These are phyloP conservation scores for Fusarium nematophilum DNA, from an alignment of 2,329 filamentous ascomycete genomes.

Conservation along the genomic window DNA sequence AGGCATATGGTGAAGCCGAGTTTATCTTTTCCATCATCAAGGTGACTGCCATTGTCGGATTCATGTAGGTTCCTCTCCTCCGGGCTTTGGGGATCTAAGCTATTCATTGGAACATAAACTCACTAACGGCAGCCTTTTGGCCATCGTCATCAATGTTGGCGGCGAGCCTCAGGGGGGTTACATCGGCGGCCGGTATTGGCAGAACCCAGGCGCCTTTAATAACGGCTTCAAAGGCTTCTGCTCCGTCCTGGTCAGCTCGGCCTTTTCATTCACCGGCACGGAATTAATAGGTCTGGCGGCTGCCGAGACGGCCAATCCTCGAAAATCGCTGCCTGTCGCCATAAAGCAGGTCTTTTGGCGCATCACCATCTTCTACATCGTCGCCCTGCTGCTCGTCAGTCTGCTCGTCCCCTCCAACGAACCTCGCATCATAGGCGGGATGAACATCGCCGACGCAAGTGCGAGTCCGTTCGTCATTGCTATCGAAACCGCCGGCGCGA, in stretches of 20 bases:
- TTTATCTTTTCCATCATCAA: conserved; percentile 91
- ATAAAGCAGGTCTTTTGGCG: conserved; percentile 97
- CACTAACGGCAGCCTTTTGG: conserved; percentile 71
- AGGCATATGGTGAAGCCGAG: conserved; percentile 89
- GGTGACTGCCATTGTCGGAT: conserved; percentile 84
- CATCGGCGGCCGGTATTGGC: conserved; percentile 84
- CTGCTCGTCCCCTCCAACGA: conserved; percentile 83
- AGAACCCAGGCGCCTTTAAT: conserved; percentile 81
- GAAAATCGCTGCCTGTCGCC: conserved; percentile 84
- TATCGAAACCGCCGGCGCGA: conserved; percentile 84
- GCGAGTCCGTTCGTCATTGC: conserved; percentile 95
- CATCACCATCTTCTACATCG: conserved; percentile 89
- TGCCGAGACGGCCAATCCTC: conserved; percentile 80
- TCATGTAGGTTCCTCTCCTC: conserved; percentile 72
- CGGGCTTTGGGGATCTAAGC: conserved; percentile 2
- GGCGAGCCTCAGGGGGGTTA: conserved; percentile 80
- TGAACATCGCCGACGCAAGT: conserved; percentile 69
- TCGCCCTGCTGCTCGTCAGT: conserved; percentile 84
- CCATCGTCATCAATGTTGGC: conserved; percentile 85
- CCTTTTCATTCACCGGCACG: conserved; percentile 80
- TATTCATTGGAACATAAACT: neutral
- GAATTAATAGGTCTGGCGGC: conserved; percentile 82
- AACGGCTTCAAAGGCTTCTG: conserved; percentile 86
- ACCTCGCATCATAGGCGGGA: conserved; percentile 66
- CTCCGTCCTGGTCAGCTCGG: conserved; percentile 79